Conservation (phyloP, 164 flowering plant species). For the Kingdonia uniflora region DNA sequence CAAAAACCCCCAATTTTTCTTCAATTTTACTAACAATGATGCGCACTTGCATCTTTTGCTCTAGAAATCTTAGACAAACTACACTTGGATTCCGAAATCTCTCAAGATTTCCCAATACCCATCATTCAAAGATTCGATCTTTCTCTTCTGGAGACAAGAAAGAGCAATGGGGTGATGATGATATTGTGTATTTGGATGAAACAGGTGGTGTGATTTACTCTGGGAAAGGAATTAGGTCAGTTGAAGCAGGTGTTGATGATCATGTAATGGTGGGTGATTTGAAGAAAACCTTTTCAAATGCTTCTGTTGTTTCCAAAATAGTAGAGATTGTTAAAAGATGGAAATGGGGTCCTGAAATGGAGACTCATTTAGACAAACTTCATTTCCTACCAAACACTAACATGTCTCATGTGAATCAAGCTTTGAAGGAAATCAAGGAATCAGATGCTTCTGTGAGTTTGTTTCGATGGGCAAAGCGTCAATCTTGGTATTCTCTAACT, state of each 20-base stretch:
- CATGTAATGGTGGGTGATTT: constrained; percentile 86
- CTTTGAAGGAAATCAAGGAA: constrained; percentile 55
- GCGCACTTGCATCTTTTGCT: no score
- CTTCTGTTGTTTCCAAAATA: constrained; percentile 64
- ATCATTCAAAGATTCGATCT: no score
- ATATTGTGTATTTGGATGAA: constrained; percentile 80
- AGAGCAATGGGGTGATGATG: constrained; percentile 40
- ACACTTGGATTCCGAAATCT: no score
- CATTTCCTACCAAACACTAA: constrained; percentile 79
- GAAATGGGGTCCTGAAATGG: constrained; percentile 99
- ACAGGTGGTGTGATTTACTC: constrained; percentile 55
- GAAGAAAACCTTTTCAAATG: constrained; percentile 63
- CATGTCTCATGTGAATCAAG: constrained; percentile 57
- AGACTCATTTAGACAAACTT: constrained; percentile 73
- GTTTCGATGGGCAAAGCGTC: constrained; percentile 82
- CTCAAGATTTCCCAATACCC: no score
- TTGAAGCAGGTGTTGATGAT: constrained; percentile 77
- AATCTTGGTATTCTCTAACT: constrained; percentile 60
- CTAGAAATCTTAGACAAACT: no score
- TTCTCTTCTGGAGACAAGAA: no score
- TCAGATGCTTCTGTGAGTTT: constrained; percentile 52
- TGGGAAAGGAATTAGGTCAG: constrained; percentile 73
- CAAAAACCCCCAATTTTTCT: no score
- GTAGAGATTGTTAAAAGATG: constrained; percentile 84
- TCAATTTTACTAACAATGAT: no score